Evolutionary conservation across 2,329 filamentous ascomycete genomes (phyloP).

Genomic region (Diaporthe citri): DNA sequence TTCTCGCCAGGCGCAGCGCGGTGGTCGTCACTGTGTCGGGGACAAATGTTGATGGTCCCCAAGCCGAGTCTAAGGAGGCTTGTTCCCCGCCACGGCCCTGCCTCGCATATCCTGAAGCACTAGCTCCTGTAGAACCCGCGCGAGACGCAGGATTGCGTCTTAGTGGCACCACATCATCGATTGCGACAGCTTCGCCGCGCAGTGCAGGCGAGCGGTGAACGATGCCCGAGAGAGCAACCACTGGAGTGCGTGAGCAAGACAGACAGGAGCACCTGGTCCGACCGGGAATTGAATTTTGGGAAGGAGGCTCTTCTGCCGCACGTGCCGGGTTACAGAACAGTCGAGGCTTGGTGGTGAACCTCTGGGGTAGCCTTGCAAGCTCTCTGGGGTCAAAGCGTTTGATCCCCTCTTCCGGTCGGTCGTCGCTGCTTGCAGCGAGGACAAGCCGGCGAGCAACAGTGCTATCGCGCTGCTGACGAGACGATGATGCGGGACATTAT

Average conservation of each 20-base stretch:
- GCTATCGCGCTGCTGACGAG: background rate
- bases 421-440: background rate
- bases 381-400: conserved; percentile 14
- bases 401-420: conserved; percentile 23
- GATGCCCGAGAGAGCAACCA: background rate
- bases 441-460: conserved; percentile 11
- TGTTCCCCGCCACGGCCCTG: conserved; percentile 15
- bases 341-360: background rate
- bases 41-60: background rate
- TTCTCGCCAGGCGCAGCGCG: background rate
- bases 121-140: conserved; percentile 19
- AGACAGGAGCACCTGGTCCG: conserved; percentile 12
- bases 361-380: conserved; percentile 32
- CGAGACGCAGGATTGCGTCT: conserved; percentile 4
- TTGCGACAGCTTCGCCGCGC: conserved; percentile 7
- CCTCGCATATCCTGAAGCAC: conserved; percentile 29
- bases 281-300: background rate
- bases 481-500: conserved; percentile 22
- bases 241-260: background rate
- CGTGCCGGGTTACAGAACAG: conserved; percentile 6
- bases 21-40: background rate
- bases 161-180: conserved; percentile 15
- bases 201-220: background rate
- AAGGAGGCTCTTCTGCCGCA: background rate
- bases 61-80: conserved; percentile 13